A percentile compares a stretch with the other conserved stretches of the same genome.
These are phyloP conservation scores for Petunia hybrid DNA, from an alignment of 305 asterid genomes.

Conservation along the genomic window DNA sequence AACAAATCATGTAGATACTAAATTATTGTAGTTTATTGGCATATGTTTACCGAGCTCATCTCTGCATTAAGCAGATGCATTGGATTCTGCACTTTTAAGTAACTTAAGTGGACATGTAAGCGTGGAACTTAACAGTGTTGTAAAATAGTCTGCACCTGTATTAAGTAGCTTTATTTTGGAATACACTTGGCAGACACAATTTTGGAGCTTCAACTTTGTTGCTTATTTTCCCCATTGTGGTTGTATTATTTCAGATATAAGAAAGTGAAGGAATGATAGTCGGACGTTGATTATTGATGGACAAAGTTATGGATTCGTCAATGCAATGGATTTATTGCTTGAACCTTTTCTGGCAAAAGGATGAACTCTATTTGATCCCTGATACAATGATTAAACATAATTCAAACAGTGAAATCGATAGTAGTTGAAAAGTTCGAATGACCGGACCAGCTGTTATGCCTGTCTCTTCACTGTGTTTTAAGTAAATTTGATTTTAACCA, in stretches of 20 bases:
- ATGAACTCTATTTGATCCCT: not conserved
- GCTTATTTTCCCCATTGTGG: constrained; percentile 18
- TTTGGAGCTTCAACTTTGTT: constrained; percentile 9
- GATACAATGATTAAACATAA: not conserved
- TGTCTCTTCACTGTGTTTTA: not conserved
- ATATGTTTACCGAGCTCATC: not conserved
- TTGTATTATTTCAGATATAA: not conserved
- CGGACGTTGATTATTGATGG: not conserved
- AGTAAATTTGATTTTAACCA: not conserved
- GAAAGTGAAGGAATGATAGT: not conserved
- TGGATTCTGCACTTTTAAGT: not conserved
- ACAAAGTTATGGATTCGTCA: not conserved
- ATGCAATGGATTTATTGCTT: not conserved
- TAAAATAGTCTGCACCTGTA: constrained; percentile 10
- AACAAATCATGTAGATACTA: constrained; percentile 3
- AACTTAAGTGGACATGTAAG: not conserved
- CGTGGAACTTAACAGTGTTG: not conserved
- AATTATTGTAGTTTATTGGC: constrained; percentile 10
- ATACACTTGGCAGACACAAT: not conserved
- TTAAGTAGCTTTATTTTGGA: not conserved
- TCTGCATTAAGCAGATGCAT: not conserved
- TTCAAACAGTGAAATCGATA: not conserved
- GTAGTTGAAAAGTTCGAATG: not conserved
- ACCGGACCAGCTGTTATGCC: not conserved
- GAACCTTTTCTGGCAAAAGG: not conserved